These are phyloP conservation scores for Beauveria sp. DNA, from an alignment of 2,329 filamentous ascomycete species.

Conservation along the genomic window DNA sequence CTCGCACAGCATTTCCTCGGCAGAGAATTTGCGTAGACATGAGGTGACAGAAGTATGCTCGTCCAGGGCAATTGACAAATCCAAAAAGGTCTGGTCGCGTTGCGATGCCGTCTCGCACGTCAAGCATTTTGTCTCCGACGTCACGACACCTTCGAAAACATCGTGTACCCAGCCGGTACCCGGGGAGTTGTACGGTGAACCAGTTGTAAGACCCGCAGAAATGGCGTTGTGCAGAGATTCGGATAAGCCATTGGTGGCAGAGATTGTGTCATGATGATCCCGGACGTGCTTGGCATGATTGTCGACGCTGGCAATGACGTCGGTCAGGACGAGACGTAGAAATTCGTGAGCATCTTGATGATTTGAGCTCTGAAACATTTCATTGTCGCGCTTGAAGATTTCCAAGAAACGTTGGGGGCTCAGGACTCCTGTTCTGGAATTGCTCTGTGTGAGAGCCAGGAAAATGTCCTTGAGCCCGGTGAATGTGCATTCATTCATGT, in stretches of 20 bases:
- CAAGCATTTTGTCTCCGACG: constrained; percentile 91
- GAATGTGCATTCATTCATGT: constrained; percentile 92
- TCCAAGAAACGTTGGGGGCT: constrained; percentile 91
- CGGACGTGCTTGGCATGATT: constrained; percentile 64
- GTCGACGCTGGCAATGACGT: constrained; percentile 91
- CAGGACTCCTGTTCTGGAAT: constrained; percentile 77
- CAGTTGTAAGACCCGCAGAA: constrained; percentile 27
- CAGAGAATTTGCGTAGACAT: constrained; percentile 90
- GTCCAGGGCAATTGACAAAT: constrained; percentile 91
- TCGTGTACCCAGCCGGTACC: constrained; percentile 90
- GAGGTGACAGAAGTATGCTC: constrained; percentile 95
- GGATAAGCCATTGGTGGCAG: constrained; percentile 34
- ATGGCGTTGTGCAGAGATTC: constrained; percentile 40
- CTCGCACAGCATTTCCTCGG: constrained; percentile 97
- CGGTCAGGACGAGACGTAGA: constrained; percentile 87
- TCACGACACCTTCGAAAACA: constrained; percentile 89
- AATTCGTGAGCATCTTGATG: constrained; percentile 99
- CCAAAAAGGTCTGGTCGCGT: constrained; percentile 89
- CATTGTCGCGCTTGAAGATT: constrained; percentile 87
- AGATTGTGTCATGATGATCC: constrained; percentile 36
- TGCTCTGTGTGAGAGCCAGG: constrained; percentile 74
- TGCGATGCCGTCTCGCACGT: constrained; percentile 95
- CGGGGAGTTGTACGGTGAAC: constrained; percentile 43
- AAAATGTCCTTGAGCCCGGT: constrained; percentile 96
- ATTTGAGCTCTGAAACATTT: constrained; percentile 95